Conservation (phyloP, 345 rosid species). For the Rhodomyrtus tomentosa region DNA sequence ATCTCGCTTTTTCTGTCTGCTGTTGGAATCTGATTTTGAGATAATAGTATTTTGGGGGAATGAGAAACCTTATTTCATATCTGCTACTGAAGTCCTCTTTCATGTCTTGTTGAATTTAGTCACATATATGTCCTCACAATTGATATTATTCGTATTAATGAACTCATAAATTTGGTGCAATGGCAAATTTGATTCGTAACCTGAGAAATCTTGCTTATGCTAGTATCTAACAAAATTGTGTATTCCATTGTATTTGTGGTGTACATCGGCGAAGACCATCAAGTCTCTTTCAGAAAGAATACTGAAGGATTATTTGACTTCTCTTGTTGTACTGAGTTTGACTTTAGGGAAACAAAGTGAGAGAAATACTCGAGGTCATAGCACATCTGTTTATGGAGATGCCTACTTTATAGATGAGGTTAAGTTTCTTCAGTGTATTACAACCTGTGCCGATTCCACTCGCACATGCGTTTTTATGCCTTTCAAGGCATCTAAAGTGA, state of each 20-base stretch:
- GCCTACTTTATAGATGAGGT: too few relatives aligned
- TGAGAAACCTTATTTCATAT: not conserved
- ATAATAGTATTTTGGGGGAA: not conserved
- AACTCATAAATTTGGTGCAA: not conserved
- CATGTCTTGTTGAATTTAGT: not conserved
- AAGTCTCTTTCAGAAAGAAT: not conserved
- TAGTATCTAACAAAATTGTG: not conserved
- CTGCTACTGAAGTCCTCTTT: not conserved
- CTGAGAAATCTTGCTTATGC: not conserved
- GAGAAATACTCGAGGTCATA: not conserved
- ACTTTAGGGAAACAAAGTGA: not conserved
- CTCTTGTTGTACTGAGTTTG: not conserved
- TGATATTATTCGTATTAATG: not conserved
- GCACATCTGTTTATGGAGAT: not conserved
- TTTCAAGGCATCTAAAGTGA: not conserved
- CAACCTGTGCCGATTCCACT: not conserved
- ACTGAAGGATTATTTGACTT: not conserved
- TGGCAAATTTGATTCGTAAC: not conserved
- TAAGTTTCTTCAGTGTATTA: not conserved
- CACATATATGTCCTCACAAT: not conserved
- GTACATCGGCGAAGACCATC: not conserved
- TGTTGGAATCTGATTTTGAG: not conserved
- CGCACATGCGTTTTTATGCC: not conserved
- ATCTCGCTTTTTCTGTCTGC: not conserved
- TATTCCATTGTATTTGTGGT: not conserved